These are phyloP conservation scores for Reticulascus tulasneorum DNA, from an alignment of 2,329 filamentous ascomycete species.

Conservation along the genomic window DNA sequence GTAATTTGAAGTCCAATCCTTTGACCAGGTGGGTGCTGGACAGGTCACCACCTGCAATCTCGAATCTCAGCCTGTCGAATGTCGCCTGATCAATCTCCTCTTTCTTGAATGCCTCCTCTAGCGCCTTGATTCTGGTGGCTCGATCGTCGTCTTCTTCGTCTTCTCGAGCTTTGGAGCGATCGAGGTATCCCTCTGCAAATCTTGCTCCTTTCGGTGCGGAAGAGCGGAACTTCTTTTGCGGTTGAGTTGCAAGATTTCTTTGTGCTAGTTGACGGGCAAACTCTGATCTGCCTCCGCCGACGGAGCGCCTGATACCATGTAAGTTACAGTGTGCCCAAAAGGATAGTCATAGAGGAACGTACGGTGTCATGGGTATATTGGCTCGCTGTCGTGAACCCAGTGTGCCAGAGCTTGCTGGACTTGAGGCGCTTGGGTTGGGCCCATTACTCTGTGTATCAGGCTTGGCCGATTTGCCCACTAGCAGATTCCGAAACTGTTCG, in stretches of 20 bases:
- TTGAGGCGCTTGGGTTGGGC: slow-evolving; percentile 30
- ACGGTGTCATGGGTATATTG: slow-evolving; percentile 94
- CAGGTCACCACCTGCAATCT: slow-evolving; percentile 80
- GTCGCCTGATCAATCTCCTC: slow-evolving; percentile 78
- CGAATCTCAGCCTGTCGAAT: slow-evolving; percentile 69
- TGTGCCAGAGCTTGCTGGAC: slow-evolving; percentile 29
- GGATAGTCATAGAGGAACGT: slow-evolving; percentile 29
- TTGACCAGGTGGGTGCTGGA: slow-evolving; percentile 84
- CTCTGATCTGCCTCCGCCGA: slow-evolving; percentile 55
- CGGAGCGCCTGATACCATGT: slow-evolving; percentile 54
- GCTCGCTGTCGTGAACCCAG: slow-evolving; percentile 75
- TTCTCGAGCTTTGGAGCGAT: slow-evolving; percentile 67
- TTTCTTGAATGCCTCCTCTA: slow-evolving; percentile 78
- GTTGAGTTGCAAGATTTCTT: slow-evolving; percentile 51
- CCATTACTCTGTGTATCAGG: slow-evolving; percentile 39
- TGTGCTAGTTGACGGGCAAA: slow-evolving; percentile 85
- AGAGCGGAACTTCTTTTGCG: slow-evolving; percentile 71
- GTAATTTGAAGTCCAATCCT: slow-evolving; percentile 79
- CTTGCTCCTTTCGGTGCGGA: slow-evolving; percentile 79
- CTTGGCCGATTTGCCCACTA: slow-evolving; percentile 49
- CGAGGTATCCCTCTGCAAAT: slow-evolving; percentile 75
- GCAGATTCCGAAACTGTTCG: slow-evolving; percentile 81
- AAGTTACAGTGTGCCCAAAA: slow-evolving; percentile 11
- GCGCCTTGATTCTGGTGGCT: slow-evolving; percentile 65
- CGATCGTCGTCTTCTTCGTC: slow-evolving; percentile 50